Evolutionary conservation across 352 stramenopile genomes (phyloP), one percentile per base, ranked within the genome.

Genomic region (Phytophthora hibernalis): DNA sequence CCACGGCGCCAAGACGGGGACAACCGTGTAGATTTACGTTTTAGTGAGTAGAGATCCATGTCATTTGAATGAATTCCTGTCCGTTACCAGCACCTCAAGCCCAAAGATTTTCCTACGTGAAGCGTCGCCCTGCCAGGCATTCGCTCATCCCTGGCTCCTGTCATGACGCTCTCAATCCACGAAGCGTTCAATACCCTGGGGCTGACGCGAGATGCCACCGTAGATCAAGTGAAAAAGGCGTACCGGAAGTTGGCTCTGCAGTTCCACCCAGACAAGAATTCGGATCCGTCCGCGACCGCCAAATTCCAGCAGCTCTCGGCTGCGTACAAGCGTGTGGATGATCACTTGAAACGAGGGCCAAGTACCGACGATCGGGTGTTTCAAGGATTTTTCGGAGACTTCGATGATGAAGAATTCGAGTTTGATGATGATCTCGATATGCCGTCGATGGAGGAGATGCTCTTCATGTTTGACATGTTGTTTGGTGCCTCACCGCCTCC

Each of bases 381-480:
- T 21, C 47, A 66, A 10, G 59, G 65, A 5, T 61, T 65, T 15
- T 61, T 70, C 20, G 54, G 24, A 9, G 48, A 61, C 3, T 54
- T 65, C 0, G 53, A 67, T 22, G 71, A 79, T 7, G 62, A 68
- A 21, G 57, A 69, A 13, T 68, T 79, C 47, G 66, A 62, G 6
- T 79, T 79, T 26, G 76, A 69, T 20, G 63, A 73, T 15, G 73
- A 65, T 11, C 47, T 61, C 9, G 52, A 53, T 22, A 67, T 80
- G 47, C 66, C 78, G 37, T 84, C 82, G 22, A 79, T 89, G 40
- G 80, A 90, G 6, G 81, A 90, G 45, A 91, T 91, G 83, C 79
- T 91, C 35, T 80, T 82, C 63, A 89, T 91, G 83, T 91, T 91
- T 31, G 69, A 91, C 55, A 86, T 91, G 79, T 63, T 91, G 64